phyloP scores from a whole-genome alignment of 371 early-diverging fungal genomes.

The Zychaea mexicana region DNA sequence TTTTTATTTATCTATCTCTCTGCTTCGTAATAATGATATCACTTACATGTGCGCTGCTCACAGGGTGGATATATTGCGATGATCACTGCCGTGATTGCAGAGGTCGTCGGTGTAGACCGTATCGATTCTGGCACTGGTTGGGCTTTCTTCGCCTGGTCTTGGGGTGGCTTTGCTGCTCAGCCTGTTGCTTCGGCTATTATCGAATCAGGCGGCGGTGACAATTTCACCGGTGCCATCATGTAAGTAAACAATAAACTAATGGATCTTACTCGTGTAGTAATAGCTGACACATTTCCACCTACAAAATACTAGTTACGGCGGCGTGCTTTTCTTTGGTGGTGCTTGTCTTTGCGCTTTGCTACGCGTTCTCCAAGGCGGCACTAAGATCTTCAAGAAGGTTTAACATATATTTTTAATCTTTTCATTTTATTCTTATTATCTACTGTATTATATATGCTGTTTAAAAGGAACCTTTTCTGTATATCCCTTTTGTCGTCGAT shows the following conservation, averaged over 20 bases:
- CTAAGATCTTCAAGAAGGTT: conserved; percentile 8
- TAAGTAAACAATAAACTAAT: no score
- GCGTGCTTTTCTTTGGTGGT: conserved; percentile 25
- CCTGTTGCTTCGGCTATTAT: conserved; percentile 54
- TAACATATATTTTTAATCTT: no score
- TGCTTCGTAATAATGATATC: no score
- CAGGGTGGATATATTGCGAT: conserved; percentile 62
- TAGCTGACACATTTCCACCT: no score
- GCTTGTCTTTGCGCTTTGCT: conserved; percentile 24
- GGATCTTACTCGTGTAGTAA: no score
- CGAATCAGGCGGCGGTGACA: conserved; percentile 6
- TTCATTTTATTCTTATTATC: no score
- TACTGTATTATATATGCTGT: no score
- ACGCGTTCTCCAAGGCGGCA: conserved; percentile 30
- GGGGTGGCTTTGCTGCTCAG: conserved; percentile 54
- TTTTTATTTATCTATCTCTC: no score
- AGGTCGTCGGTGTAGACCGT: conserved; percentile 51
- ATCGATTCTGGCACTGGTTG: conserved; percentile 56
- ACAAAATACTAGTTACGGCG: no score
- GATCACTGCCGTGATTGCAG: conserved; percentile 46
- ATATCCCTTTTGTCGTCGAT: no score
- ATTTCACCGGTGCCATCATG: conserved; percentile 28
- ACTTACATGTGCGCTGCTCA: no score
- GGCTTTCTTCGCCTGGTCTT: conserved; percentile 44
- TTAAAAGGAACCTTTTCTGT: no score